phyloP scores from a whole-genome alignment of 2,329 filamentous ascomycete species.

The Epichloe festucae region DNA sequence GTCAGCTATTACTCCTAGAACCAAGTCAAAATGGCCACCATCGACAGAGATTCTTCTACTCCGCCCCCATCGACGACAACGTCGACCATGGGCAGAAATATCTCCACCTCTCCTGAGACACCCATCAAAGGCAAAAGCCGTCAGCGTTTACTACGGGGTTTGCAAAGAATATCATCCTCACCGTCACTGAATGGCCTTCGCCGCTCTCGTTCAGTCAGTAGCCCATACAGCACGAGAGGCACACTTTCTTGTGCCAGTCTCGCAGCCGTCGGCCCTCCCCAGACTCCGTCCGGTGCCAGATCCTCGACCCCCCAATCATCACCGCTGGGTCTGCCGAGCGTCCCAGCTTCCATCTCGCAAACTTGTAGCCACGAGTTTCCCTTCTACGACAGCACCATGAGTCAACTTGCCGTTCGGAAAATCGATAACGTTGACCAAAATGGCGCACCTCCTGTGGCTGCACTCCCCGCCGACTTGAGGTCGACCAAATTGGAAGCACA shows the following conservation, averaged over 20 bases:
- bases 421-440: constrained; percentile 34
- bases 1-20: neutral
- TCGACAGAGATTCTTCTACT: constrained; percentile 10
- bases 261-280: constrained; percentile 23
- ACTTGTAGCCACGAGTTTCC: constrained; percentile 28
- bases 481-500: constrained; percentile 23
- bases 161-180: constrained; percentile 73
- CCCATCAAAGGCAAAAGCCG: constrained; percentile 50
- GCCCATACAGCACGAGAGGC: constrained; percentile 47
- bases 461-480: constrained; percentile 51
- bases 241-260: constrained; percentile 44
- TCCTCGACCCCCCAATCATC: constrained; percentile 26
- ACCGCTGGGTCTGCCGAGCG: constrained; percentile 23
- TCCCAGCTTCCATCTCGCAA: constrained; percentile 26
- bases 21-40: constrained; percentile 1
- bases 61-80: constrained; percentile 14
- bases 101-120: constrained; percentile 14
- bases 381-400: constrained; percentile 28
- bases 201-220: constrained; percentile 53
- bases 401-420: constrained; percentile 40
- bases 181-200: constrained; percentile 54
- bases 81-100: constrained; percentile 8
- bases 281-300: constrained; percentile 14
- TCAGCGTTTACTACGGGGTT: constrained; percentile 55
- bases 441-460: constrained; percentile 34